Evolutionary conservation across 768 basidiomycete genomes (phyloP), one percentile per base, ranked within the genome.

Genomic region (Boletus rubropictus): DNA sequence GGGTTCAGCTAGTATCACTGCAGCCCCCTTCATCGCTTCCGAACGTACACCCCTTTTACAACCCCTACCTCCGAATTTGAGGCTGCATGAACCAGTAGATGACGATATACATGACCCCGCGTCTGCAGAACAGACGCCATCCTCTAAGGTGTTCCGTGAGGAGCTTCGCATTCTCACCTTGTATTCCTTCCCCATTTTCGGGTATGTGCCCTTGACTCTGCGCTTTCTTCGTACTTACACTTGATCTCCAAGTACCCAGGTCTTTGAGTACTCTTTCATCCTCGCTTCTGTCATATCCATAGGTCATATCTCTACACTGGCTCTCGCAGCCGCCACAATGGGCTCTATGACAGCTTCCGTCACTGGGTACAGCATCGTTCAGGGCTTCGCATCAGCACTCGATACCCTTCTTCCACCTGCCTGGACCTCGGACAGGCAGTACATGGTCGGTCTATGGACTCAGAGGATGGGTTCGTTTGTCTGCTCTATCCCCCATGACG

Each of bases 361-460:
- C 10, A 63, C 64, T 1, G 64, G 64, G 24, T 63, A 72, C 39
- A 86, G 83, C 52, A 83, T 95, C 45, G 70, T 93, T 6, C 85
- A 86, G 53, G 91, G 91, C 17, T 80, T 95, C 45, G 72, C 80
- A 7, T 88, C 86, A 40, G 83, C 90, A 0, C 79, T 99, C 17
- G 96, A 99, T 64, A 94, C 94, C 0, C 77, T 99, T 57, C 80
- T 97, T 8, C 95, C 96, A 1, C 81, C 89, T 32, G 93, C 95
- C 14, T 99, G 89, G 93, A 94, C 96, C 0, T 92, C 91, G 3
- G 61, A 82, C 1, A 81, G 84, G 25, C 95, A 93, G 0, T 69
- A 84, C 14, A 74, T 90, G 10, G 89, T 97, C 10, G 93, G 93
- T 7, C 73, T 95, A 7, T 95, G 93, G 93, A 68, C 86, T 8